Percentiles rank a stretch among this genome's conserved stretches.
phyloP scores from a whole-genome alignment of 2,329 filamentous ascomycete genomes.

The Monilinia vaccinii-corymbosi region DNA sequence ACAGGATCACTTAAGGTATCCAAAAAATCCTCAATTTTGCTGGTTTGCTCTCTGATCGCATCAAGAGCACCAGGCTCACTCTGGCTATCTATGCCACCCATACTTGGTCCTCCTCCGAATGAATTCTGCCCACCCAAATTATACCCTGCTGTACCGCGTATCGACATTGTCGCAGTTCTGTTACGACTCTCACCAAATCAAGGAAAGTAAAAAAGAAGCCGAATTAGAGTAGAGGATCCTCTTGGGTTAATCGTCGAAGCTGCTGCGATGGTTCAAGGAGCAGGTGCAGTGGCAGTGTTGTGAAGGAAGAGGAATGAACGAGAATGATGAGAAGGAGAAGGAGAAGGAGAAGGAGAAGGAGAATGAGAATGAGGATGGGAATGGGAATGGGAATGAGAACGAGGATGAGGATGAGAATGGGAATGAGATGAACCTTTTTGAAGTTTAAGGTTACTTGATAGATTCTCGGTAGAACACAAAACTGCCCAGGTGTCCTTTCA shows the following conservation, averaged over 20 bases:
- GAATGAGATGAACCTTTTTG: neutral
- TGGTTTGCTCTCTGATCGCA: conserved; percentile 85
- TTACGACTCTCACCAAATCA: conserved; percentile 21
- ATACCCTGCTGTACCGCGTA: conserved; percentile 43
- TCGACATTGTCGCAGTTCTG: conserved; percentile 38
- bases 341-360: too few relatives aligned
- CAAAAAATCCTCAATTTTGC: conserved; percentile 93
- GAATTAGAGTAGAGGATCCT: neutral
- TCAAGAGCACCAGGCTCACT: conserved; percentile 50
- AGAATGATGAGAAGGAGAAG: too few relatives aligned
- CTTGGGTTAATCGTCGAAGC: neutral
- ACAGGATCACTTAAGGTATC: conserved; percentile 82
- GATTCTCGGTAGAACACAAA: conserved; percentile 5
- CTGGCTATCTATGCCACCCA: conserved; percentile 23
- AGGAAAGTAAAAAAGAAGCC: neutral
- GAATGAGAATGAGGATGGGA: too few relatives aligned
- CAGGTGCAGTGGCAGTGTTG: neutral
- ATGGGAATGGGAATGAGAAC: too few relatives aligned
- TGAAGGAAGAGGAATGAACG: conserved; percentile 4
- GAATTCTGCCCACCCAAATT: conserved; percentile 31
- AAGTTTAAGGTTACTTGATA: neutral
- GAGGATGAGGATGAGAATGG: too few relatives aligned
- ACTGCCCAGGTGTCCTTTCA: conserved; percentile 5
- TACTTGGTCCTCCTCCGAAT: conserved; percentile 30
- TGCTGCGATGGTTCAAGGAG: neutral